Conservation (phyloP, 1,139 yeast genomes). For the Candida albicans region DNA sequence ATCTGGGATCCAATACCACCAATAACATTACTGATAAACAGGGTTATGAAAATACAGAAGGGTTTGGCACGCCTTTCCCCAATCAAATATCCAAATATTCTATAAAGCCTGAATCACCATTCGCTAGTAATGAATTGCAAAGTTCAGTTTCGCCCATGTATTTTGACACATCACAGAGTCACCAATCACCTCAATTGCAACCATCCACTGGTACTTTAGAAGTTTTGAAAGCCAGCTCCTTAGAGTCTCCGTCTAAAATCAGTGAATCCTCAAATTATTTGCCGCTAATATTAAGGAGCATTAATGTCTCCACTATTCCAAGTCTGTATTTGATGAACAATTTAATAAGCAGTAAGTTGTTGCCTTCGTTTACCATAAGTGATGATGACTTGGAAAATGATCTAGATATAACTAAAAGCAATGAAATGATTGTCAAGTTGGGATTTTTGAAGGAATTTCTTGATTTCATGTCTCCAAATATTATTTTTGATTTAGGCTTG, state of each 20-base stretch:
- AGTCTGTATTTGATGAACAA: conserved; percentile 43
- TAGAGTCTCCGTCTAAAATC: conserved; percentile 15
- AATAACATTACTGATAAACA: conserved; percentile 1
- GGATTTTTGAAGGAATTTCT: conserved; percentile 36
- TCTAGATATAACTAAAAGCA: conserved; percentile 28
- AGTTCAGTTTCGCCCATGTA: conserved; percentile 22
- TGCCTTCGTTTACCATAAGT: conserved; percentile 33
- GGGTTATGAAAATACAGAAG: conserved; percentile 15
- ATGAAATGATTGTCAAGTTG: conserved; percentile 32
- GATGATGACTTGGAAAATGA: conserved; percentile 36
- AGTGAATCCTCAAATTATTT: conserved; percentile 53
- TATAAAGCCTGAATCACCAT: conserved; percentile 32
- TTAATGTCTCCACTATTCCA: conserved; percentile 63
- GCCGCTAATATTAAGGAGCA: conserved; percentile 63
- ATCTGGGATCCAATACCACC: neutral
- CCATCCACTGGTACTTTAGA: conserved; percentile 3
- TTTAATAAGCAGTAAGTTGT: conserved; percentile 21
- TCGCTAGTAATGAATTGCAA: conserved; percentile 23
- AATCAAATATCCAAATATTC: conserved; percentile 15
- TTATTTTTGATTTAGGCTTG: conserved; percentile 41
- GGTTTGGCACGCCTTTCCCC: conserved; percentile 28
- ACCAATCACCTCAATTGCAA: conserved; percentile 12
- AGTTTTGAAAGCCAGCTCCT: conserved; percentile 1
- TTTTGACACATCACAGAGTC: conserved; percentile 15
- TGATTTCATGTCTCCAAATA: conserved; percentile 32